Base-by-base conservation (phyloP, 2,329 filamentous ascomycete species). In the Ilyonectria mors-panacis region DNA sequence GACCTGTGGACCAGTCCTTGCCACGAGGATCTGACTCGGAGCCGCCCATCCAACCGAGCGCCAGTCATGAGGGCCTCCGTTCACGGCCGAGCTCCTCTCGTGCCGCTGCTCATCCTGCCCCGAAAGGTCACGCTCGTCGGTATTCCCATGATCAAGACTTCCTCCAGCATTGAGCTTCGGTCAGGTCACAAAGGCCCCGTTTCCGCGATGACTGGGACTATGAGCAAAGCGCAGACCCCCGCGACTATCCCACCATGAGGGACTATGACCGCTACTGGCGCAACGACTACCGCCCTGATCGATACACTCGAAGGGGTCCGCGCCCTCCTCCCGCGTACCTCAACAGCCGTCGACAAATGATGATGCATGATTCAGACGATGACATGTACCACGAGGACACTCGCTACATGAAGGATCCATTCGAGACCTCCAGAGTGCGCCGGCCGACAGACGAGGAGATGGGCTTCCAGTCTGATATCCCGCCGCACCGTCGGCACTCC, bases 261-360 rank as follows among this genome's bases (percentile, higher is more conserved):
- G 75, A 76, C 53, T 73, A 76, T 30, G 74, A 77, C 21, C 73
- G 70, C 19, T 69, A 74, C 48, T 77, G 75, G 72, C 71, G 74
- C 13, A 72, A 61, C 13, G 68, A 75, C 23, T 61, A 68, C 42
- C 71, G 68, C 23, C 66, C 64, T 35, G 71, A 76, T 55, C 69
- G 71, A 6, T 75, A 74, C 28, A 71, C 72, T 19, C 73, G 75
- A 53, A 66, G 74, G 39, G 63, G 65, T 4, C 67, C 67, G 51
- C 73, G 68, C 9, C 75, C 75, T 57, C 74, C 75, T 45, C 75
- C 73, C 2, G 68, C 74, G 17, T 71, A 69, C 42, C 70, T 72
- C 53, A 76, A 77, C 53, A 71, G 68, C 19, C 69, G 71, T 9
- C 67, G 69, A 39, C 44, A 60, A 19, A 39, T 58, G 15, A 53